phyloP scores from a whole-genome alignment of 306 rosid genomes.

The Acacia confusa region DNA sequence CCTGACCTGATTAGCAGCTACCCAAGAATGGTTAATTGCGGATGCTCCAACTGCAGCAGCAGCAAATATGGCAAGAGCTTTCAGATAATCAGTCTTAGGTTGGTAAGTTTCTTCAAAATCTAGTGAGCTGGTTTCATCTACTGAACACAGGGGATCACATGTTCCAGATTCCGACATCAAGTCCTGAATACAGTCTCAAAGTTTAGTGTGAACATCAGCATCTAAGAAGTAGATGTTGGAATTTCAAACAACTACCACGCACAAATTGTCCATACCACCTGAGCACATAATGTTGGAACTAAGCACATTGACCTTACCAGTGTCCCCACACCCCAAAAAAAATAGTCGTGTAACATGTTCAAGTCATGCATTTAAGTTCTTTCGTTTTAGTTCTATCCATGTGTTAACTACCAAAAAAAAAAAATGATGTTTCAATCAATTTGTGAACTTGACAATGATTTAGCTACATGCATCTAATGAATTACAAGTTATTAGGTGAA shows the following conservation, averaged over 20 bases:
- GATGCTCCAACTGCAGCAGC: slow-evolving; percentile 67
- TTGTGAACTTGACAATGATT: not conserved
- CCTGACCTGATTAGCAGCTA: slow-evolving; percentile 98
- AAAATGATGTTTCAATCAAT: not conserved
- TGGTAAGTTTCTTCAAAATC: slow-evolving; percentile 68
- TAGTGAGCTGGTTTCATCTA: slow-evolving; percentile 73
- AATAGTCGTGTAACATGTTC: not conserved
- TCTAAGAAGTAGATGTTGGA: slow-evolving; percentile 2
- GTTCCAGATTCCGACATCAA: slow-evolving; percentile 55
- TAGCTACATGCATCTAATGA: not conserved
- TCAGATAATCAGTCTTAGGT: slow-evolving; percentile 80
- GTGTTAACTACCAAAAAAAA: not conserved
- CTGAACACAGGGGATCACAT: slow-evolving; percentile 90
- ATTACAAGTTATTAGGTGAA: not conserved
- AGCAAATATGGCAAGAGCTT: slow-evolving; percentile 77
- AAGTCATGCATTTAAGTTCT: not conserved
- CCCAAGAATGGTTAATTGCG: slow-evolving; percentile 95
- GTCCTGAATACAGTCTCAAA: slow-evolving; percentile 49
- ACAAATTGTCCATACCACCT: not conserved
- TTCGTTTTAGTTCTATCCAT: not conserved
- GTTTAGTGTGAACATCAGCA: slow-evolving; percentile 27
- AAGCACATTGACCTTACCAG: not conserved
- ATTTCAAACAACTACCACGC: not conserved
- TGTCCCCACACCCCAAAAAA: not conserved
- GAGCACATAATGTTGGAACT: not conserved